Conservation (phyloP, 371 early-diverging fungal species). For the Batkoa obscura region DNA sequence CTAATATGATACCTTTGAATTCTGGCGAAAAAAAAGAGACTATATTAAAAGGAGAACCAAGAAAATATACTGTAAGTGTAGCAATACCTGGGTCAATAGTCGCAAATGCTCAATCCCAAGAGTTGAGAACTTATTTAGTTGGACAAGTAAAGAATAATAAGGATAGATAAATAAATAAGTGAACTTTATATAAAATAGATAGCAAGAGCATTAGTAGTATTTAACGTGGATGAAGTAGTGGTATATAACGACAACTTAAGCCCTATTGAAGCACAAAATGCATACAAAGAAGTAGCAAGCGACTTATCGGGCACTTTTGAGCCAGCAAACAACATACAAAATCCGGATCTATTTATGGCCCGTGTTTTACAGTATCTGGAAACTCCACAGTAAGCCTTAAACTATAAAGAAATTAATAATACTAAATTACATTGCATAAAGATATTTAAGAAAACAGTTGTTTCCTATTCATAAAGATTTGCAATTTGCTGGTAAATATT, state of each 20-base stretch:
- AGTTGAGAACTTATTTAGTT: conserved; percentile 49
- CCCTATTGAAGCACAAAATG: conserved; percentile 10
- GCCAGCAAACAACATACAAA: conserved; percentile 16
- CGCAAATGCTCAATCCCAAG: conserved; percentile 41
- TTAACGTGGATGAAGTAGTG: conserved; percentile 48
- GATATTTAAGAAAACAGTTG: conserved; percentile 39
- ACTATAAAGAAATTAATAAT: not conserved
- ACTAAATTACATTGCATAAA: conserved; percentile 3
- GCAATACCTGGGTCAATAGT: conserved; percentile 52
- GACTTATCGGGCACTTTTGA: not conserved
- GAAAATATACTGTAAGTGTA: conserved; percentile 38
- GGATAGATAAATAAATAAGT: not conserved
- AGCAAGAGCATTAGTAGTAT: conserved; percentile 36
- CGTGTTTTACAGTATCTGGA: conserved; percentile 45
- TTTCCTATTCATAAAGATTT: conserved; percentile 52
- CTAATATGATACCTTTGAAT: no score
- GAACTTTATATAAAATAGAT: conserved; percentile 16
- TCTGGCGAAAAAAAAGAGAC: no score
- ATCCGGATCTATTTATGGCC: conserved; percentile 38
- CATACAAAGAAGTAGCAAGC: conserved; percentile 7
- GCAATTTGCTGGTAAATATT: conserved; percentile 28
- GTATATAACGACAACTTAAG: conserved; percentile 33
- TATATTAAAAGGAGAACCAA: not conserved
- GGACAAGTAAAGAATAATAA: conserved; percentile 29
- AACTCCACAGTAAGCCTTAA: conserved; percentile 30